phyloP scores from a whole-genome alignment of 208 protist genomes.

The Herpetomonas tarakana region DNA sequence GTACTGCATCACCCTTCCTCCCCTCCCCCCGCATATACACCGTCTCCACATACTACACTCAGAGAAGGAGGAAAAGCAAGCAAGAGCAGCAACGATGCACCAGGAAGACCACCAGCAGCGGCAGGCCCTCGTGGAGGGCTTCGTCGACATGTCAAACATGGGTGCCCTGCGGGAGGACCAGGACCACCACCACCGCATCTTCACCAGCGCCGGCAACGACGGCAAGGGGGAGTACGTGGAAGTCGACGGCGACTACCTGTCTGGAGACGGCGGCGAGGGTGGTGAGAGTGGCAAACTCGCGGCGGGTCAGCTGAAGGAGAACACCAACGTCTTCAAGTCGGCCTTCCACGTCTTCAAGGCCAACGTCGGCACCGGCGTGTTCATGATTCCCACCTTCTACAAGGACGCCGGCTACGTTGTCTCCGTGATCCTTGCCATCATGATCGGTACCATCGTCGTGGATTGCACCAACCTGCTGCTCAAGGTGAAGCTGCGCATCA shows the following conservation, averaged over 20 bases:
- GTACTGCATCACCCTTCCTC: too few relatives aligned
- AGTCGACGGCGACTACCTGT: conserved; percentile 25
- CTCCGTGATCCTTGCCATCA: conserved; percentile 30
- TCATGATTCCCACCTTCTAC: conserved; percentile 80
- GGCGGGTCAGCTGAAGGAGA: conserved; percentile 41
- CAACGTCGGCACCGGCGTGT: conserved; percentile 83
- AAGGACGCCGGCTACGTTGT: conserved; percentile 64
- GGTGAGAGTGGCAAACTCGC: not conserved
- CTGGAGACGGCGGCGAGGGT: not conserved
- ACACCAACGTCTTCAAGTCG: conserved; percentile 65
- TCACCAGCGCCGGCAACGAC: conserved; percentile 4
- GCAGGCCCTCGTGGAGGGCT: conserved; percentile 29
- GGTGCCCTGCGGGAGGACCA: conserved; percentile 16
- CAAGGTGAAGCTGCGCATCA: conserved; percentile 55
- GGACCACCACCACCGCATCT: conserved; percentile 8
- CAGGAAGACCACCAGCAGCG: conserved; percentile 24
- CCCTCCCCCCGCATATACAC: too few relatives aligned
- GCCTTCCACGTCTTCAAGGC: conserved; percentile 89
- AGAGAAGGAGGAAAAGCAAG: too few relatives aligned
- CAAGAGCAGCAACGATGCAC: not conserved
- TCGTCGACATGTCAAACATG: conserved; percentile 34
- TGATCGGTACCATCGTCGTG: conserved; percentile 56
- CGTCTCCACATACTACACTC: too few relatives aligned
- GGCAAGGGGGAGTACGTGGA: conserved; percentile 28
- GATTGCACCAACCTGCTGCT: conserved; percentile 74